Conservation (phyloP, 148 eudicot genomes). For the Pouteria glomerata region DNA sequence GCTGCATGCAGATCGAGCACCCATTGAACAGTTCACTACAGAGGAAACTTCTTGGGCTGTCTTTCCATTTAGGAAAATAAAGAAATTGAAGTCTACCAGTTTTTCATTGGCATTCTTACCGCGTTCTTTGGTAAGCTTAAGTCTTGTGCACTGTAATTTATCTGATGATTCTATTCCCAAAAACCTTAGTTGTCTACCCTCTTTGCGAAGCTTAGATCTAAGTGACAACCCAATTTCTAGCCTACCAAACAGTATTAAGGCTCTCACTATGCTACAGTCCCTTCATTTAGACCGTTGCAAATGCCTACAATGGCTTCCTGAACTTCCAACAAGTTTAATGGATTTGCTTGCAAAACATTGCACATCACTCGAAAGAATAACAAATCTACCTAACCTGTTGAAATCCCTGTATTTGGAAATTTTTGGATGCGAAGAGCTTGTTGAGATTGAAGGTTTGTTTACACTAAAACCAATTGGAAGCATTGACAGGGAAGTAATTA, state of each 20-base stretch:
- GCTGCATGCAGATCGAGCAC: neutral
- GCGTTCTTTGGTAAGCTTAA: neutral
- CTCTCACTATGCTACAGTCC: neutral
- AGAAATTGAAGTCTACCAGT: neutral
- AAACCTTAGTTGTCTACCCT: neutral
- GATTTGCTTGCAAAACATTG: neutral
- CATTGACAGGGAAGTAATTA: neutral
- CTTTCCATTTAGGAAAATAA: neutral
- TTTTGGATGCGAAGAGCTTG: no score
- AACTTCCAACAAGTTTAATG: constrained; percentile 12
- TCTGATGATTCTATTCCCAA: neutral
- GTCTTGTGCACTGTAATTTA: neutral
- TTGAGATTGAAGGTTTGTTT: constrained; percentile 2
- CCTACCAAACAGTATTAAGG: constrained; percentile 9
- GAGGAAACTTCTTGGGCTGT: neutral
- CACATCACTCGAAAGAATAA: neutral
- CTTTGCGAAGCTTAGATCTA: neutral
- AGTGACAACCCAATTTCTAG: constrained; percentile 1
- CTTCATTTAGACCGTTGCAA: constrained; percentile 1
- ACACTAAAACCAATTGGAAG: constrained; percentile 3
- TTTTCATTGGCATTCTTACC: constrained; percentile 7
- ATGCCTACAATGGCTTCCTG: constrained; percentile 11
- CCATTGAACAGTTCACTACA: neutral
- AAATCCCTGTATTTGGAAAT: neutral
- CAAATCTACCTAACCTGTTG: constrained; percentile 5